A percentile compares a stretch with the other conserved stretches of the same genome.
phyloP scores from a whole-genome alignment of 768 basidiomycete species.

The Phanerochaete carnosa region DNA sequence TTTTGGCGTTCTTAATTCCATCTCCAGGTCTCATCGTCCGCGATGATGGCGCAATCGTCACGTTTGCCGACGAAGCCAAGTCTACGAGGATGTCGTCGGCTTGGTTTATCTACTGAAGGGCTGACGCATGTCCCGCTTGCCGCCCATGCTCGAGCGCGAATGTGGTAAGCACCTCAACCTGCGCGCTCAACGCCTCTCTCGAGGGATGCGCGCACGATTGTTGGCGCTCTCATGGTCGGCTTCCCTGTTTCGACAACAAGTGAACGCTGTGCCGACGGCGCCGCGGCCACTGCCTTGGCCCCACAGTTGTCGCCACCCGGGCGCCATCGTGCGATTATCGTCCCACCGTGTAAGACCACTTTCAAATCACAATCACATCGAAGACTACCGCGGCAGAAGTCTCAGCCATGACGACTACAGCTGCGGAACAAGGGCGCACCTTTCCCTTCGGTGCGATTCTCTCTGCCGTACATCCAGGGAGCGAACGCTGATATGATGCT shows the following conservation, averaged over 20 bases:
- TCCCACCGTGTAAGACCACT: conserved; percentile 38
- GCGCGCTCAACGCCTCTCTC: conserved; percentile 38
- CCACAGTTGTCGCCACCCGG: conserved; percentile 27
- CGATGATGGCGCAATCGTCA: conserved; percentile 38
- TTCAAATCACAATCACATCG: conserved; percentile 28
- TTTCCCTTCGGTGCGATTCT: conserved; percentile 19
- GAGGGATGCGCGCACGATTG: conserved; percentile 38
- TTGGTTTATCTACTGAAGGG: conserved; percentile 34
- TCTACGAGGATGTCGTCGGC: conserved; percentile 26
- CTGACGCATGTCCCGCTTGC: conserved; percentile 36
- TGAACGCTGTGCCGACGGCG: conserved; percentile 32
- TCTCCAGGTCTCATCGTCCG: conserved; percentile 36
- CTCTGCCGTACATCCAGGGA: neutral
- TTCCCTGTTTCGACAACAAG: conserved; percentile 34
- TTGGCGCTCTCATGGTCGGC: conserved; percentile 41
- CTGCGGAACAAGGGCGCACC: conserved; percentile 31
- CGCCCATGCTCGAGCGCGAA: conserved; percentile 39
- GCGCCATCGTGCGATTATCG: conserved; percentile 35
- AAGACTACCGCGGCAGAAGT: conserved; percentile 3
- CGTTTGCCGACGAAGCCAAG: conserved; percentile 29
- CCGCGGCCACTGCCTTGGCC: conserved; percentile 39
- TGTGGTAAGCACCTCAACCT: conserved; percentile 40
- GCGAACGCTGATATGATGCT: neutral
- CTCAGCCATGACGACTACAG: conserved; percentile 31
- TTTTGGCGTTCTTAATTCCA: conserved; percentile 32